A percentile compares a stretch with the other conserved stretches of the same genome.
Conservation (phyloP, 1,284 basidiomycete genomes). For the Phenoliferia sp. region DNA sequence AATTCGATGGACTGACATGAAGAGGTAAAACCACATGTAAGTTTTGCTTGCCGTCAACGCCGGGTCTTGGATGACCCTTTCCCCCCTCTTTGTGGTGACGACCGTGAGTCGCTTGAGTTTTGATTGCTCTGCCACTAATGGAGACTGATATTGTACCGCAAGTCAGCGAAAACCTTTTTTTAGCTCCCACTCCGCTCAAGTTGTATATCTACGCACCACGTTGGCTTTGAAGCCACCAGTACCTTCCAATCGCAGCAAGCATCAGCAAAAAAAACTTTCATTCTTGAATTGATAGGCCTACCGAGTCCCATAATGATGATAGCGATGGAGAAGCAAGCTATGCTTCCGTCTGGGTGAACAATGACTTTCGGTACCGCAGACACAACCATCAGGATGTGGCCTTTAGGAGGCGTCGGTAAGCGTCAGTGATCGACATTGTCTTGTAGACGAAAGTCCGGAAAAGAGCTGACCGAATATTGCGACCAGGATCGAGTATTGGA, state of each 20-base stretch:
- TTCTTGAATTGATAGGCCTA: too few species aligned
- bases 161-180: too few species aligned
- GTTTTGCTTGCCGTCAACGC: slow-evolving; percentile 55
- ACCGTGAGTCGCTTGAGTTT: slow-evolving; percentile 47
- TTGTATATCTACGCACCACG: too few species aligned
- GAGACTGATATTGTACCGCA: slow-evolving; percentile 53
- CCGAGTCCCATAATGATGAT: slow-evolving; percentile 66
- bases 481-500: slow-evolving; percentile 37
- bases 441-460: too few species aligned
- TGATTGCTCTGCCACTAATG: slow-evolving; percentile 74
- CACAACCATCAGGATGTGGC: neutral
- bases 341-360: slow-evolving; percentile 50
- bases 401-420: too few species aligned
- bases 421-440: too few species aligned
- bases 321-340: slow-evolving; percentile 61
- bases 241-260: slow-evolving; percentile 44
- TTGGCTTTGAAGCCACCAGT: slow-evolving; percentile 64
- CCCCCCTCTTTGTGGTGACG: slow-evolving; percentile 55
- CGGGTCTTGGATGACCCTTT: slow-evolving; percentile 78
- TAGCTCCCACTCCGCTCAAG: too few species aligned
- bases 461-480: slow-evolving; percentile 1
- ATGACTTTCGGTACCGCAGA: slow-evolving; percentile 1
- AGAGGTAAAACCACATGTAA: slow-evolving; percentile 53
- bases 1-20: neutral
- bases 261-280: too few species aligned